Percentiles rank a stretch among this genome's conserved stretches.
phyloP scores from a whole-genome alignment of 768 basidiomycete genomes.

The Rossbeevera mucosa region DNA sequence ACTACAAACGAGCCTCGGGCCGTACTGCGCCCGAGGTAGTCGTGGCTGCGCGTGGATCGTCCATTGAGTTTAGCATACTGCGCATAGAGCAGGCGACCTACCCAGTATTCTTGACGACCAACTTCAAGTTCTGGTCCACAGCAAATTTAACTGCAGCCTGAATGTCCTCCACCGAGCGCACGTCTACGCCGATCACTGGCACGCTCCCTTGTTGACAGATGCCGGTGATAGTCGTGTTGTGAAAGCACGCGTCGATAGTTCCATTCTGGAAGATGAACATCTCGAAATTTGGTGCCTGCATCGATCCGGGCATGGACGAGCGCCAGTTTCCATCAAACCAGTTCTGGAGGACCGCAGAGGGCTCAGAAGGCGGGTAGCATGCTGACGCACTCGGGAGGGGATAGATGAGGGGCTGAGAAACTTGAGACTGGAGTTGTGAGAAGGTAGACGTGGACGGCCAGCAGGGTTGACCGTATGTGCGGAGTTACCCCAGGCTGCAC shows the following conservation, averaged over 20 bases:
- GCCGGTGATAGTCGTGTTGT: constrained; percentile 30
- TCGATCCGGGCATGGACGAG: constrained; percentile 36
- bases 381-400: constrained; percentile 15
- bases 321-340: constrained; percentile 39
- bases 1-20: constrained; percentile 37
- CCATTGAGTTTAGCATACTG: neutral
- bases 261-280: constrained; percentile 37
- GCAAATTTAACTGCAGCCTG: constrained; percentile 25
- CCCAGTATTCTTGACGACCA: constrained; percentile 30
- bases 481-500: neutral
- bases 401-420: constrained; percentile 16
- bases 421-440: constrained; percentile 11
- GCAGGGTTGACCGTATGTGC: constrained; percentile 16
- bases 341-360: constrained; percentile 24
- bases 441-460: constrained; percentile 17
- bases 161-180: constrained; percentile 20
- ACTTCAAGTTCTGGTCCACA: constrained; percentile 15
- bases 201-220: constrained; percentile 24
- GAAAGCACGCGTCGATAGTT: constrained; percentile 35
- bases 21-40: constrained; percentile 39
- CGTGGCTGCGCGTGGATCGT: constrained; percentile 24
- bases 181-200: constrained; percentile 24
- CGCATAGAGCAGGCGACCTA: neutral
- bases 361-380: constrained; percentile 15
- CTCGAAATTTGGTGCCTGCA: constrained; percentile 34